Conservation (phyloP, 345 rosid species). For the Passiflora organensis region DNA sequence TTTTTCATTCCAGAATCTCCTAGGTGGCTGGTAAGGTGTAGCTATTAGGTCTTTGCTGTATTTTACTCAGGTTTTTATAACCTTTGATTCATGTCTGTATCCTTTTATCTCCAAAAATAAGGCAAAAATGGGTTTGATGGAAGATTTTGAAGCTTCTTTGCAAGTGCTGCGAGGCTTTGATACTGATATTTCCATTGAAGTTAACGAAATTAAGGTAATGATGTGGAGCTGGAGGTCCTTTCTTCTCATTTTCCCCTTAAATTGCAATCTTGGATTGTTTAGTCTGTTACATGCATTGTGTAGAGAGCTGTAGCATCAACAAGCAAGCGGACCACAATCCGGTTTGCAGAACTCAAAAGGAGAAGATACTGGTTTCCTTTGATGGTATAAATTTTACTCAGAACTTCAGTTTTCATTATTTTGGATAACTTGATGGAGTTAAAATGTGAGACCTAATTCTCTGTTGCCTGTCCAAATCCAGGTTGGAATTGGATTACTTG, state of each 20-base stretch:
- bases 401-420: conserved; percentile 5
- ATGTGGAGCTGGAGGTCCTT: not conserved
- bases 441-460: conserved; percentile 1
- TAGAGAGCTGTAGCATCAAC: conserved; percentile 88
- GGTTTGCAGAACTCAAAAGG: conserved; percentile 81
- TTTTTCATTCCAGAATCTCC: conserved; percentile 99
- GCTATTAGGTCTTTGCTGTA: conserved; percentile 16
- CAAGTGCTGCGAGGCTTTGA: conserved; percentile 98
- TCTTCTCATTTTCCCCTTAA: not conserved
- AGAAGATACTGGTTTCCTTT: conserved; percentile 95
- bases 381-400: conserved; percentile 51
- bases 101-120: no score
- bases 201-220: conserved; percentile 91
- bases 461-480: conserved; percentile 18
- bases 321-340: conserved; percentile 61
- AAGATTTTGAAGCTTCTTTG: conserved; percentile 93
- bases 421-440: conserved; percentile 4
- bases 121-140: conserved; percentile 99
- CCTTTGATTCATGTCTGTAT: conserved; percentile 14
- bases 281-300: conserved; percentile 21
- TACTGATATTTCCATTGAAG: conserved; percentile 84
- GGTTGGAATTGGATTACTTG: conserved; percentile 91
- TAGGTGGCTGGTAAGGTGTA: conserved; percentile 82
- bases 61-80: conserved; percentile 6
- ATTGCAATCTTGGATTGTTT: not conserved